A percentile compares a stretch with the other conserved stretches of the same genome.
These are phyloP conservation scores for Arxiozyma slooffiae DNA, from an alignment of 1,139 yeast species.

Conservation along the genomic window DNA sequence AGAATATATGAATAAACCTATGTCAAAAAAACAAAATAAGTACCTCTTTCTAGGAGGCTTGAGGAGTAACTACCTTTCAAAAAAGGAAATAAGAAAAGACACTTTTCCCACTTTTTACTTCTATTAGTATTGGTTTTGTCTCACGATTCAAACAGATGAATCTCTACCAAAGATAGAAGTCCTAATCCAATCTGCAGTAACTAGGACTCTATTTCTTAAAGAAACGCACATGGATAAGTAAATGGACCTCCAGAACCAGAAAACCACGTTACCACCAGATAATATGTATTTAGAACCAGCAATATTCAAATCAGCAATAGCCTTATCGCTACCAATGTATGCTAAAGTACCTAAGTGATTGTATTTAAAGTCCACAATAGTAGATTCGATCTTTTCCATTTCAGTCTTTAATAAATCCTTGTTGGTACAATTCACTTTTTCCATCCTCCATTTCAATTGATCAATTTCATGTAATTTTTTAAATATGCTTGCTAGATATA, in stretches of 20 bases:
- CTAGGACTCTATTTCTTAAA: conserved; percentile 76
- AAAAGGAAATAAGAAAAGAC: too few relatives aligned
- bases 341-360: conserved; percentile 68
- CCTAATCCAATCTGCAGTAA: conserved; percentile 80
- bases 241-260: conserved; percentile 89
- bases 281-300: conserved; percentile 73
- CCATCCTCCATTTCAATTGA: conserved; percentile 39
- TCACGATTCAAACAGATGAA: conserved; percentile 35
- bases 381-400: conserved; percentile 32
- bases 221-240: conserved; percentile 89
- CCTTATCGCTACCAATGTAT: conserved; percentile 81
- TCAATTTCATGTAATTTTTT: conserved; percentile 62
- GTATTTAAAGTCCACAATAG: conserved; percentile 48
- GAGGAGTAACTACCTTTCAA: neutral
- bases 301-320: conserved; percentile 86
- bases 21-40: neutral
- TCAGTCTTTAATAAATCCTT: conserved; percentile 15
- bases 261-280: conserved; percentile 72
- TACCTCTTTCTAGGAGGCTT: neutral
- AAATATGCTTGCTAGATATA: conserved; percentile 65
- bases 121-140: neutral
- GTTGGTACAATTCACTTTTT: conserved; percentile 12
- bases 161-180: conserved; percentile 86
- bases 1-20: neutral
- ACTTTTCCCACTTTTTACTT: neutral